Evolutionary conservation across 371 early-diverging fungal species (phyloP), one percentile per base, ranked within the genome.

Genomic region (Rhizopus arrhizus): DNA sequence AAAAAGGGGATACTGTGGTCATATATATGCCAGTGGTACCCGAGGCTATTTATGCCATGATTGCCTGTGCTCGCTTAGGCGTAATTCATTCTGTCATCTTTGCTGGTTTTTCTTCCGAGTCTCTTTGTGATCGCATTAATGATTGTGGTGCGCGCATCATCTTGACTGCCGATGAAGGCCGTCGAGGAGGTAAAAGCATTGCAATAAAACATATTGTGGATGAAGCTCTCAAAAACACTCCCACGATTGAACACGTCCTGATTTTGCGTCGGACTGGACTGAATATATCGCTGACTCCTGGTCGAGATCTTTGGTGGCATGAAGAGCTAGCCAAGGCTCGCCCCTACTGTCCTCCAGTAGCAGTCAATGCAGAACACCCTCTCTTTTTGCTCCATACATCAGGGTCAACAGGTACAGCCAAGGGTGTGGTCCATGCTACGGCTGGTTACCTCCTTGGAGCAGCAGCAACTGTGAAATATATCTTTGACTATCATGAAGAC

Each of bases 11-110:
- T 65, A 89, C 89, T 4, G 95, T 98, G 11, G 85, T 93, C 35
- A 90, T 98, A 60, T 98, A 98, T 74, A 92, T 98, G 95, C 95
- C 98, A 48, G 97, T 96, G 96, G 86, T 93, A 22, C 96, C 97
- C 13, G 92, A 97, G 74, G 94, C 98, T 4, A 88, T 92, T 0
- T 88, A 90, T 59, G 87, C 93, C 3, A 88, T 96, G 83, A 81
- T 98, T 41, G 97, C 99, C 13, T 96, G 96, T 76, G 93, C 95
- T 7, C 85, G 97, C 38, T 75, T 97, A 16, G 99, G 98, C 11
- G 84, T 91, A 3, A 75, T 95, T n/a, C 98, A 83, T 53, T 84
- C 85, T 31, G 96, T 96, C 8, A 94, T 95, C 38, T 95, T 95
- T 83, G 95, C 94, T 5, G 96, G 96, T 28, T 96, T 93, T 73